These are phyloP conservation scores for Nothophytophthora sp. DNA, from an alignment of 352 stramenopile genomes.

Conservation along the genomic window DNA sequence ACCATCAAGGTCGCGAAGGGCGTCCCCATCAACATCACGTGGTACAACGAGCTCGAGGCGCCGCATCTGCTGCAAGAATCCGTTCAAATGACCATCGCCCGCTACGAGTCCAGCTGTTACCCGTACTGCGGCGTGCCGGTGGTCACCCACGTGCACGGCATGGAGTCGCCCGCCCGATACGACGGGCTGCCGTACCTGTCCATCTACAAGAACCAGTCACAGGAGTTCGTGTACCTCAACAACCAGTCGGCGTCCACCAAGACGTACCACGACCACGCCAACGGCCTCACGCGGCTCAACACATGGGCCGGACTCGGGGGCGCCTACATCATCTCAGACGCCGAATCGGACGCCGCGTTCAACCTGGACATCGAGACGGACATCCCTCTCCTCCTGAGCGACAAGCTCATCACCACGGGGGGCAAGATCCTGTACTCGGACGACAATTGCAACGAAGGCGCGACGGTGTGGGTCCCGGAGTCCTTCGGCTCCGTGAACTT, in stretches of 20 bases:
- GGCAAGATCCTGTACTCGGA: slow-evolving; percentile 55
- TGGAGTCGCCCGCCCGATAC: slow-evolving; percentile 45
- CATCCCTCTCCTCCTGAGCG: slow-evolving; percentile 45
- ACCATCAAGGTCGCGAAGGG: slow-evolving; percentile 37
- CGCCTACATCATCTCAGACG: slow-evolving; percentile 54
- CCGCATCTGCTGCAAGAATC: slow-evolving; percentile 41
- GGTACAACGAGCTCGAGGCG: slow-evolving; percentile 39
- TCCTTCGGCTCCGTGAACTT: slow-evolving; percentile 54
- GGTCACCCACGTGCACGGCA: slow-evolving; percentile 54
- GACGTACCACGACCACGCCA: slow-evolving; percentile 59
- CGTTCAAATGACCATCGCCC: slow-evolving; percentile 33
- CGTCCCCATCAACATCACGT: slow-evolving; percentile 39
- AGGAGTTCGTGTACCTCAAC: slow-evolving; percentile 51
- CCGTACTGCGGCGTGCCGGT: slow-evolving; percentile 58
- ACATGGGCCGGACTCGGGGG: slow-evolving; percentile 56
- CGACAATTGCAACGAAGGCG: slow-evolving; percentile 39
- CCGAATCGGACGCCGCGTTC: slow-evolving; percentile 35
- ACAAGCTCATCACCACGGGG: slow-evolving; percentile 40
- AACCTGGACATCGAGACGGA: slow-evolving; percentile 60
- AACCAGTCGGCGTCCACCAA: slow-evolving; percentile 61
- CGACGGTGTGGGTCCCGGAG: slow-evolving; percentile 52
- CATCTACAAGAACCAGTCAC: slow-evolving; percentile 62
- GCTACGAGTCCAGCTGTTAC: slow-evolving; percentile 45
- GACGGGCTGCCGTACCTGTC: slow-evolving; percentile 48
- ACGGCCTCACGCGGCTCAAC: slow-evolving; percentile 58